A percentile compares a stretch with the other conserved stretches of the same genome.
Evolutionary conservation across 805 yeast species (phyloP).

Genomic region (Kazachstania psychrophila): DNA sequence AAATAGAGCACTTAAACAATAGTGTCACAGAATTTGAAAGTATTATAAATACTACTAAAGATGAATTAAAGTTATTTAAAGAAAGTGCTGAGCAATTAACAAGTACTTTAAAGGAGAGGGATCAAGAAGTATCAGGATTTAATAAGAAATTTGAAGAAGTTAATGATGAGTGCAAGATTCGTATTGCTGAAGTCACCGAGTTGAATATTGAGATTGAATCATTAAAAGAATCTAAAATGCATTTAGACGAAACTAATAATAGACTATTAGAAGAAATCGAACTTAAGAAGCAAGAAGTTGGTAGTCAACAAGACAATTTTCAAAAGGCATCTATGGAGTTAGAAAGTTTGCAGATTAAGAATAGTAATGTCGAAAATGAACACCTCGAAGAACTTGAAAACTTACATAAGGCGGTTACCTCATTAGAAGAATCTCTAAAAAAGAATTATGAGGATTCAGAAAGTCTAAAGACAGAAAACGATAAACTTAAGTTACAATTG

Average conservation of each 20-base stretch:
- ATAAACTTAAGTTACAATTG: constrained; percentile 16
- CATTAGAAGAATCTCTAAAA: constrained; percentile 26
- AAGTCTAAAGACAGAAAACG: constrained; percentile 23
- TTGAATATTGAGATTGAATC: constrained; percentile 29
- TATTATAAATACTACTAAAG: background rate
- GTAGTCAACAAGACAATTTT: constrained; percentile 11
- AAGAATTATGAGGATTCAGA: constrained; percentile 23
- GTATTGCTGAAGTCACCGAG: constrained; percentile 32
- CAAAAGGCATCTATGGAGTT: constrained; percentile 17
- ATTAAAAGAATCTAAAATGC: constrained; percentile 22
- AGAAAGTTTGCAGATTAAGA: constrained; percentile 24
- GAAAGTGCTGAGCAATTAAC: constrained; percentile 11
- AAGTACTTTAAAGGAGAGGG: background rate
- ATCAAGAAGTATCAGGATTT: constrained; percentile 13
- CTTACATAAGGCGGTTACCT: constrained; percentile 30
- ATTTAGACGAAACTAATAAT: constrained; percentile 26
- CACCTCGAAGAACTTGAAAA: constrained; percentile 32
- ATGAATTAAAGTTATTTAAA: constrained; percentile 1
- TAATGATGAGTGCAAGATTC: constrained; percentile 29
- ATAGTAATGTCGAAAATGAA: constrained; percentile 26
- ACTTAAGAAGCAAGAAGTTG: constrained; percentile 18
- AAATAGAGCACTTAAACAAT: constrained; percentile 1
- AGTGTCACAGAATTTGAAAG: background rate
- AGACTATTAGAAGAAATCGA: constrained; percentile 26
- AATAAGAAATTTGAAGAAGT: constrained; percentile 19